Evolutionary conservation across 352 stramenopile genomes (phyloP), one percentile per base, ranked within the genome.

Genomic region (Globisporangium carolinianum): DNA sequence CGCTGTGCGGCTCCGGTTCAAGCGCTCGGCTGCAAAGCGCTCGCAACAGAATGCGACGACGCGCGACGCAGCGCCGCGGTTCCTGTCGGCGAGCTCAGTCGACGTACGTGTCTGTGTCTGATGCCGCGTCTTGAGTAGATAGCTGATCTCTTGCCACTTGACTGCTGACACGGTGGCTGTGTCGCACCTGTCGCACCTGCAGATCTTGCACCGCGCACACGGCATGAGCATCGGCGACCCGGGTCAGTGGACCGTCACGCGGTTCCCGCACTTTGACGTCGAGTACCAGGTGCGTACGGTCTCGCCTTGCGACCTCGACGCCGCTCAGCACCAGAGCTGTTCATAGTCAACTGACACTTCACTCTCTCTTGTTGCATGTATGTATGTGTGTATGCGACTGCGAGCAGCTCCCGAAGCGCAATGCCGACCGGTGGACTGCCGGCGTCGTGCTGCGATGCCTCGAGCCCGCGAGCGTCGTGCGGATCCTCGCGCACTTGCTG

Each of bases 351-450:
- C 24, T 32, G 14, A 10, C 38, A 46, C 41, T 3, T 18, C 50
- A 37, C 17, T 51, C 24, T 24, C 32, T 37, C n/a, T 62, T 32
- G 24, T 32, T 32, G 24, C 3, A 32, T 32, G 24, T 32, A 32
- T 32, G 24, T 32, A 2, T 32, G 3, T 32, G 24, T 32, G 24
- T 32, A 3, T 32, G 24, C 24, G 24, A 32, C 24, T 6, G 6
- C 24, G 35, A 14, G 11, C 55, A 86, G 76, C 76, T 86, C 47
- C 83, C 83, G 0, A 87, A 83, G 57, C 75, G 72, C 4, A 66
- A 80, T 45, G 81, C 84, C 6, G 82, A 94, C 51, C 66, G 82
- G 43, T 94, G 84, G 84, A 68, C 84, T 4, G 64, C 84, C 47
- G 76, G 75, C 18, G 81, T 91, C 9, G 74, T 87, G 24, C 57